Conservation (phyloP, 306 rosid genomes). For the Dryas octopetala region DNA sequence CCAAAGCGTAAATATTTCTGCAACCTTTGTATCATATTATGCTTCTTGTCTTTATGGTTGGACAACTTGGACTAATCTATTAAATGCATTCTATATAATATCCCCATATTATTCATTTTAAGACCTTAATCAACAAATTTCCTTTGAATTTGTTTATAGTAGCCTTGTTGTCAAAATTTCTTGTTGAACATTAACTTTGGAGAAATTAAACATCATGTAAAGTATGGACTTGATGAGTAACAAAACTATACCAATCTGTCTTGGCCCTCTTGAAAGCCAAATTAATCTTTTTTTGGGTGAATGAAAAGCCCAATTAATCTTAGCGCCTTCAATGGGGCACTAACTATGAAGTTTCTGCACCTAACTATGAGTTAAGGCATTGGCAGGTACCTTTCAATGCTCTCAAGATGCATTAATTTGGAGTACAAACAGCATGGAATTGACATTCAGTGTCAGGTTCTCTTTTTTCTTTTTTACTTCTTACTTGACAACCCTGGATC, state of each 20-base stretch:
- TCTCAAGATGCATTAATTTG: slow-evolving; percentile 19
- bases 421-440: slow-evolving; percentile 32
- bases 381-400: slow-evolving; percentile 22
- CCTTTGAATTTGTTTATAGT: too few relatives aligned
- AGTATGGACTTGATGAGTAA: background rate
- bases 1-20: slow-evolving; percentile 50
- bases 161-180: background rate
- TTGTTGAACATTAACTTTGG: background rate
- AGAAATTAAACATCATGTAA: background rate
- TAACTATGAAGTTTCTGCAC: too few relatives aligned
- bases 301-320: background rate
- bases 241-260: background rate
- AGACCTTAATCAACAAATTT: background rate
- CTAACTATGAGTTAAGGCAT: background rate
- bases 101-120: background rate
- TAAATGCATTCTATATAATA: too few relatives aligned
- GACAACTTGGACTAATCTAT: too few relatives aligned
- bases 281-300: background rate
- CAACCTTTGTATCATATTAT: background rate
- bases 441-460: slow-evolving; percentile 40
- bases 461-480: background rate
- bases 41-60: too few relatives aligned
- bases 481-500: too few relatives aligned
- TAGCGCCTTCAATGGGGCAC: background rate
- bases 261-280: background rate